These are phyloP conservation scores for Neurospora sp. DNA, from an alignment of 495 filamentous ascomycete genomes.

Conservation along the genomic window DNA sequence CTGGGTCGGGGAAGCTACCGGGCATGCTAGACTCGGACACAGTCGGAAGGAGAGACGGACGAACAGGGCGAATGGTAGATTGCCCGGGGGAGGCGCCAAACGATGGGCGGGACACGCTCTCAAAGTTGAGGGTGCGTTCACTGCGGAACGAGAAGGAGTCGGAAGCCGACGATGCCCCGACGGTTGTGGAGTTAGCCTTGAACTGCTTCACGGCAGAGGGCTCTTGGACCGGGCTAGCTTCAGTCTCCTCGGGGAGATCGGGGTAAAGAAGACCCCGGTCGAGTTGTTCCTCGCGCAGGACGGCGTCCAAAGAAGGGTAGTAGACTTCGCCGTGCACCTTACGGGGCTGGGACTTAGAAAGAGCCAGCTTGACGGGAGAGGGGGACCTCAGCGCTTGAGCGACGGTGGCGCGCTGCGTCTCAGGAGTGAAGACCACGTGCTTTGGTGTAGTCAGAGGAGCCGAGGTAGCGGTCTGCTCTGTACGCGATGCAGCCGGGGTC, in stretches of 20 bases:
- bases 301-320: constrained; percentile 26
- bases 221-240: constrained; percentile 12
- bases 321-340: constrained; percentile 22
- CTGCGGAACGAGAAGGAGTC: constrained; percentile 51
- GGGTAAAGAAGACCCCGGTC: constrained; percentile 33
- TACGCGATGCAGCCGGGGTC: constrained; percentile 25
- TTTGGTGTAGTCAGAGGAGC: constrained; percentile 41
- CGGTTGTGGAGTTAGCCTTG: constrained; percentile 13
- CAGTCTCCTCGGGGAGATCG: constrained; percentile 20
- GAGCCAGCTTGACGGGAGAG: constrained; percentile 38
- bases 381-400: constrained; percentile 29
- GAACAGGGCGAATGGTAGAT: constrained; percentile 47
- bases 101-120: constrained; percentile 22
- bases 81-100: constrained; percentile 43
- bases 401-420: constrained; percentile 26
- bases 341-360: constrained; percentile 24
- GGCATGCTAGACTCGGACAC: constrained; percentile 28
- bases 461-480: constrained; percentile 34
- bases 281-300: constrained; percentile 15
- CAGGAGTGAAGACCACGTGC: constrained; percentile 39
- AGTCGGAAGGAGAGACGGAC: constrained; percentile 37
- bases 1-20: constrained; percentile 34
- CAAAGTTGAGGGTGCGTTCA: constrained; percentile 47
- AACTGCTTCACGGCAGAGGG: constrained; percentile 3
- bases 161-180: constrained; percentile 27